Evolutionary conservation across 1,139 yeast species (phyloP), one percentile per base, ranked within the genome.

Genomic region (Suhomyces taliae): DNA sequence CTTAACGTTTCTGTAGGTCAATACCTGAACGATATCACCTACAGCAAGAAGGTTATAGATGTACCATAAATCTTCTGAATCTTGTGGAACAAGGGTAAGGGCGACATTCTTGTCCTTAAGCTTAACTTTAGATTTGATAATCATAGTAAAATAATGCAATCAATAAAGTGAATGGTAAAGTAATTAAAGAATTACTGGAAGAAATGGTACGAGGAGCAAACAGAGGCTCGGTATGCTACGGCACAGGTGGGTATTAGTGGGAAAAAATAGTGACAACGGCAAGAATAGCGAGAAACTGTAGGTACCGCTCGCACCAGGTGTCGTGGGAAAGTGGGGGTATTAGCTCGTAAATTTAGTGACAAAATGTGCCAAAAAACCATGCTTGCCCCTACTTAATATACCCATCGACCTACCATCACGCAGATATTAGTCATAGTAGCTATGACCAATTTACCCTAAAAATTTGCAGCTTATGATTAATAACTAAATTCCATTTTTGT

Each of bases 21-120:
- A 76, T 44, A 90, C 72, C 52, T 82, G 81, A 6, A 93, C 73
- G 50, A 81, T 83, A 66, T 93, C 99, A 26, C 87, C 89, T 46
- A 79, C 80, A 44, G 83, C 84, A 9, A 93, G 76, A 34, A 93
- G 71, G 59, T 93, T 95, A 71, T 89, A 90, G 10, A 90, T 63
- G 39, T 87, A 85, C 91, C 97, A 93, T 53, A 93, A 74, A 64
- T 93, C 99, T 58, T 93, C 98, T 36, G 89, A 82, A 59, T 93
- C 98, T 58, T 90, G 90, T 0, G 97, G 93, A 4, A 81, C 71
- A 14, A 91, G 66, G 0, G 85, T 76, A 12, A 89, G 76, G 3
- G 76, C 70, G 11, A 93, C 96, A 55, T 83, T 76, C 48, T 79
- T 74, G 56, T 86, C 90, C 56, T 81, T 83, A 36, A 55, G 50